These are phyloP conservation scores for Globisporangium barbulae DNA, from an alignment of 352 stramenopile species.

Conservation along the genomic window DNA sequence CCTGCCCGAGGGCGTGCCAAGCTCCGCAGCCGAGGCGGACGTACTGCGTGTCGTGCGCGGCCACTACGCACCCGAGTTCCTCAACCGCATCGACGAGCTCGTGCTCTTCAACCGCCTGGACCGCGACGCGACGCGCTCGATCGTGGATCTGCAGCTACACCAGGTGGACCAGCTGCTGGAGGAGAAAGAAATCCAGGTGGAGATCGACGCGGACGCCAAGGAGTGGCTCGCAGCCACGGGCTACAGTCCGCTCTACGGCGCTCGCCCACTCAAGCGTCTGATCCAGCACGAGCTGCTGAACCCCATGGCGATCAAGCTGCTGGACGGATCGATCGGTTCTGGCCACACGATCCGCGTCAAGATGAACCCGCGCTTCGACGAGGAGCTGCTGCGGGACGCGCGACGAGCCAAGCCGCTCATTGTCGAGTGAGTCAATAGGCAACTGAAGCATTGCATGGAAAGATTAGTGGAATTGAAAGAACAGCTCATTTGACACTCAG, in stretches of 20 bases:
- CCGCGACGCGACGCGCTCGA: constrained; percentile 89
- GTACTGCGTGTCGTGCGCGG: constrained; percentile 90
- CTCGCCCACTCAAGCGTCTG: constrained; percentile 94
- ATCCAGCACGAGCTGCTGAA: constrained; percentile 97
- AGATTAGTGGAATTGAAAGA: too few relatives aligned
- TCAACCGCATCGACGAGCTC: constrained; percentile 98
- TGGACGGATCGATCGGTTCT: constrained; percentile 73
- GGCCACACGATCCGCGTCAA: constrained; percentile 83
- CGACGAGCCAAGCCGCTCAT: constrained; percentile 42
- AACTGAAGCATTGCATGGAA: not conserved
- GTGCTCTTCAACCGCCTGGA: constrained; percentile 96
- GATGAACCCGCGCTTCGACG: constrained; percentile 44
- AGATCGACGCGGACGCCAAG: constrained; percentile 87
- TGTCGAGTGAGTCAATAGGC: constrained; percentile 20
- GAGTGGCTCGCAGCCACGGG: constrained; percentile 91
- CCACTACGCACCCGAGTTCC: constrained; percentile 97
- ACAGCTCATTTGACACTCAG: too few relatives aligned
- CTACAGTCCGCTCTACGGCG: constrained; percentile 96
- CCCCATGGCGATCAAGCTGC: constrained; percentile 90
- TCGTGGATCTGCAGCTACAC: constrained; percentile 94
- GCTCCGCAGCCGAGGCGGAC: constrained; percentile 59
- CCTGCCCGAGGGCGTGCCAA: constrained; percentile 52
- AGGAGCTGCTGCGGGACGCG: constrained; percentile 39
- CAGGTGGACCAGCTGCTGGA: constrained; percentile 88
- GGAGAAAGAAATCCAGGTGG: constrained; percentile 91